Evolutionary conservation across 2,329 filamentous ascomycete genomes (phyloP).

Genomic region (Aspergillus amoenus): DNA sequence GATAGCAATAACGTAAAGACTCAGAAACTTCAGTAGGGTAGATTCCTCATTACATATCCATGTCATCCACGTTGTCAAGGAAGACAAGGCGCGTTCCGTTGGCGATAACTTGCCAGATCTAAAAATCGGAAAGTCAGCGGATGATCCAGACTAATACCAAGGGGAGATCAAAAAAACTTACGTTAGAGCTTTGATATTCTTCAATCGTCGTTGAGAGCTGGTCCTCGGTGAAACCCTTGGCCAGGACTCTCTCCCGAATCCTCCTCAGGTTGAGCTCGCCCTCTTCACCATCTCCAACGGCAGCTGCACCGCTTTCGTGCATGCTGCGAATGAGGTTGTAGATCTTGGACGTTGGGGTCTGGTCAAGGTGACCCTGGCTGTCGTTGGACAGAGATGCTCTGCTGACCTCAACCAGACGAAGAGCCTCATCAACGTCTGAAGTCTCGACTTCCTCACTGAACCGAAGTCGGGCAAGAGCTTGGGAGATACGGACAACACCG

Average conservation of each 20-base stretch:
- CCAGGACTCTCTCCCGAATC: slow-evolving; percentile 86
- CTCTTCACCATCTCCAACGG: slow-evolving; percentile 70
- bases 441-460: slow-evolving; percentile 82
- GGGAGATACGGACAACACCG: slow-evolving; percentile 86
- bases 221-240: slow-evolving; percentile 94
- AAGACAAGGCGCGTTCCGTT: slow-evolving; percentile 71
- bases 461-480: slow-evolving; percentile 86
- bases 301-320: slow-evolving; percentile 77
- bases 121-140: slow-evolving; percentile 39
- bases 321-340: slow-evolving; percentile 91
- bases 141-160: slow-evolving; percentile 6
- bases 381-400: slow-evolving; percentile 87
- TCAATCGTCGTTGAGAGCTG: slow-evolving; percentile 84
- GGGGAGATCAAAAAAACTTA: slow-evolving; percentile 55
- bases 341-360: slow-evolving; percentile 83
- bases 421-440: slow-evolving; percentile 93
- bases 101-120: slow-evolving; percentile 78
- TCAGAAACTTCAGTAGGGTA: background rate
- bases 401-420: slow-evolving; percentile 86
- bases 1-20: background rate
- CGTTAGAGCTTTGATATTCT: slow-evolving; percentile 84
- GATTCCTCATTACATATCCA: slow-evolving; percentile 41
- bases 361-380: slow-evolving; percentile 60
- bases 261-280: slow-evolving; percentile 82
- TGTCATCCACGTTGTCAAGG: slow-evolving; percentile 61